Percentiles rank a stretch among this genome's conserved stretches.
Evolutionary conservation across 2,329 filamentous ascomycete genomes (phyloP).

Genomic region (Daldinia sp.): DNA sequence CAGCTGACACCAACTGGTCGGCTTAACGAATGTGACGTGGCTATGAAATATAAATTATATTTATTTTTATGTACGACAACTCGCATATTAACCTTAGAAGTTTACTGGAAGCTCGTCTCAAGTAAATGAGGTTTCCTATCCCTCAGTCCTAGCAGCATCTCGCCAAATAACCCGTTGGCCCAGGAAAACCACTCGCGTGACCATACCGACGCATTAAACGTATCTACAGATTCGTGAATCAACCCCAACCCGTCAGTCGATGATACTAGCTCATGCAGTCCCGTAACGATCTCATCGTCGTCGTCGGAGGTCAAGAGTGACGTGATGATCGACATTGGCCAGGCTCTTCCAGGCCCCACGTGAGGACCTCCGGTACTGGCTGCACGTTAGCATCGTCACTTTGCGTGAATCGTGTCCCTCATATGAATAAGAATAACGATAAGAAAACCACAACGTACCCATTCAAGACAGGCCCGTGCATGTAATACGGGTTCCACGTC

Average conservation of each 20-base stretch:
- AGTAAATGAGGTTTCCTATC: slow-evolving; percentile 77
- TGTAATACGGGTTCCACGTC: slow-evolving; percentile 79
- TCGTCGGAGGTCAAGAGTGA: slow-evolving; percentile 74
- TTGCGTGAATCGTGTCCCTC: slow-evolving; percentile 18
- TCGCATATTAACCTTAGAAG: slow-evolving; percentile 25
- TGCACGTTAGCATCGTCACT: slow-evolving; percentile 30
- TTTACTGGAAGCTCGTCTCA: slow-evolving; percentile 61
- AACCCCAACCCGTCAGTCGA: slow-evolving; percentile 53
- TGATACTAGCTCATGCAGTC: slow-evolving; percentile 51
- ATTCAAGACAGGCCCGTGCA: slow-evolving; percentile 64
- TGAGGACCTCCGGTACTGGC: slow-evolving; percentile 63
- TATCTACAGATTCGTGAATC: slow-evolving; percentile 59
- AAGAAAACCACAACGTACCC: slow-evolving; percentile 48
- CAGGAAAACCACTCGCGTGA: slow-evolving; percentile 57
- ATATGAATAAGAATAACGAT: not conserved
- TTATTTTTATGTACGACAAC: slow-evolving; percentile 22
- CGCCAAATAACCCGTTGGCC: slow-evolving; percentile 54
- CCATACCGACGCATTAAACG: slow-evolving; percentile 54
- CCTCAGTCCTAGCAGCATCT: slow-evolving; percentile 63
- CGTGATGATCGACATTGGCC: slow-evolving; percentile 88
- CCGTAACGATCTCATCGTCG: slow-evolving; percentile 52
- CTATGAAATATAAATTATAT: slow-evolving; percentile 29
- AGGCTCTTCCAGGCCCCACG: slow-evolving; percentile 75
- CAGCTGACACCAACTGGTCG: not conserved
- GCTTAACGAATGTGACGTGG: slow-evolving; percentile 33